phyloP scores from a whole-genome alignment of 805 yeast species.

The Starmera pachycereana region DNA sequence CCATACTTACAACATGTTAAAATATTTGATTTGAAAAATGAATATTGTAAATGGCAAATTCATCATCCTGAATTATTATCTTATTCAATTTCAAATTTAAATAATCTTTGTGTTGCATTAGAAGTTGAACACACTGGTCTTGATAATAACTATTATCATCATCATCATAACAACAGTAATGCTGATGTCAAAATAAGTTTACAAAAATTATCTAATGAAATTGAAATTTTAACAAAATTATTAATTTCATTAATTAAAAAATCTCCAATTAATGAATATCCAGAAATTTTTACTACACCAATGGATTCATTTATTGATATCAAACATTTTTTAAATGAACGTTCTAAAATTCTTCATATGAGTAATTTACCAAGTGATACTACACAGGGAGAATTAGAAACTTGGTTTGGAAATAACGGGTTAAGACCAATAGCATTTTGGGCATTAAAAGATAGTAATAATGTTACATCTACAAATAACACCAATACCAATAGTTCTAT shows the following conservation, averaged over 20 bases:
- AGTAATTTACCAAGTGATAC: slow-evolving; percentile 78
- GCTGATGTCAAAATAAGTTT: neutral
- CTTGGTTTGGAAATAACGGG: slow-evolving; percentile 85
- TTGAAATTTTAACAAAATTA: slow-evolving; percentile 32
- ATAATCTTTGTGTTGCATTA: slow-evolving; percentile 19
- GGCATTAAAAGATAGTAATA: slow-evolving; percentile 42
- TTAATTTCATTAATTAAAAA: slow-evolving; percentile 37
- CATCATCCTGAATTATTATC: slow-evolving; percentile 42
- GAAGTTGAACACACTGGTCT: slow-evolving; percentile 14
- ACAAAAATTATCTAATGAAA: slow-evolving; percentile 24
- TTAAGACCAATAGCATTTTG: slow-evolving; percentile 83
- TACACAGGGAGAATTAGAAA: slow-evolving; percentile 82
- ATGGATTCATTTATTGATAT: slow-evolving; percentile 71
- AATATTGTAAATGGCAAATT: slow-evolving; percentile 62
- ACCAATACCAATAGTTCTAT: too few relatives aligned
- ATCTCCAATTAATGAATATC: slow-evolving; percentile 35
- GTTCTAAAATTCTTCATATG: slow-evolving; percentile 69
- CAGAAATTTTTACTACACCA: slow-evolving; percentile 56
- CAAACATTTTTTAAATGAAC: slow-evolving; percentile 53
- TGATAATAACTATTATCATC: neutral
- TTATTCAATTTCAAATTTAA: slow-evolving; percentile 18
- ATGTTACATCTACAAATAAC: too few relatives aligned
- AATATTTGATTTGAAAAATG: slow-evolving; percentile 66
- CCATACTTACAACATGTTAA: slow-evolving; percentile 65
- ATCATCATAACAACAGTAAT: neutral